Percentiles rank a stretch among this genome's conserved stretches.
Evolutionary conservation across 2,329 filamentous ascomycete species (phyloP).

Genomic region (Fusarium albosuccineum): DNA sequence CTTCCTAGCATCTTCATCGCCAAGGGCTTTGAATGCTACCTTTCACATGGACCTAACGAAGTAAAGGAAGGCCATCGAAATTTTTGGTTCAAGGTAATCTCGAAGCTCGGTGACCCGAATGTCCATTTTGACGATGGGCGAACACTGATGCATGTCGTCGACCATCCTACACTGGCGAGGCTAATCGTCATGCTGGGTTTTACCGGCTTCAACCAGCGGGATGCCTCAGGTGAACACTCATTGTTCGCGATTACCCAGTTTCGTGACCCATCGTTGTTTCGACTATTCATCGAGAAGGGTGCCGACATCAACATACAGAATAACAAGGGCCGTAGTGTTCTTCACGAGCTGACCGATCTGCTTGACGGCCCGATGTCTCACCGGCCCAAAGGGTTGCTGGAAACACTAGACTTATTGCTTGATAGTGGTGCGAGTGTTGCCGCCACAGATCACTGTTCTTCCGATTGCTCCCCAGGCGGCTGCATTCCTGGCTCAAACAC

Average conservation of each 20-base stretch:
- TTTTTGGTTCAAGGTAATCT: neutral
- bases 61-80: neutral
- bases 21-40: neutral
- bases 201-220: rapidly evolving
- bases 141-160: neutral
- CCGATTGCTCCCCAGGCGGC: neutral
- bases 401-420: neutral
- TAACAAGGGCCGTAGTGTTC: neutral
- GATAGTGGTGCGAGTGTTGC: neutral
- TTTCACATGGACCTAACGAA: neutral
- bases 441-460: neutral
- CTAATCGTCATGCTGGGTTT: neutral
- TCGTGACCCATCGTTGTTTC: neutral
- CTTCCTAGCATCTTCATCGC: neutral
- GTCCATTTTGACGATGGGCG: neutral
- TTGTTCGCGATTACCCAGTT: neutral
- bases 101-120: neutral
- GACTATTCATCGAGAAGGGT: neutral
- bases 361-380: neutral
- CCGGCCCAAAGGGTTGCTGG: neutral
- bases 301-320: neutral
- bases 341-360: neutral
- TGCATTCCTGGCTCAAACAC: neutral
- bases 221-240: neutral
- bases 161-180: neutral